Evolutionary conservation across 441 rosid species (phyloP).

Genomic region (Aquilaria agallochum): DNA sequence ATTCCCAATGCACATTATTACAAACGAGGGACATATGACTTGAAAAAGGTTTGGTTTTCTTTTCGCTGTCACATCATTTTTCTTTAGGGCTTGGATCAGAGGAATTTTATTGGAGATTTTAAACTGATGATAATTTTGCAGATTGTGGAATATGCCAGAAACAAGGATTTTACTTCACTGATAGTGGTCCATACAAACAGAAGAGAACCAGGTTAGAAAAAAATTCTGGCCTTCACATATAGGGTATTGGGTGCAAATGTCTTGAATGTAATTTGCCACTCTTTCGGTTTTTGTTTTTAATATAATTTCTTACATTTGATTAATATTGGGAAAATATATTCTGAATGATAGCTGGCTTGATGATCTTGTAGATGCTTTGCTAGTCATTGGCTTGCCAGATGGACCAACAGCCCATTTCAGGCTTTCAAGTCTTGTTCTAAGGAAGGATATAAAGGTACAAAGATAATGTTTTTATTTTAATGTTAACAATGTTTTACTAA

Average conservation of each 20-base stretch:
- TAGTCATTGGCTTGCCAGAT: slow-evolving; percentile 68
- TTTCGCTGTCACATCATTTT: slow-evolving; percentile 4
- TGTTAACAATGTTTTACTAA: background rate
- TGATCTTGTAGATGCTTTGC: slow-evolving; percentile 62
- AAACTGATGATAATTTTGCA: slow-evolving; percentile 15
- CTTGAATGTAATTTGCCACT: background rate
- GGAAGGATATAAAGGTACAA: slow-evolving; percentile 84
- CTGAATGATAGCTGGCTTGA: slow-evolving; percentile 9
- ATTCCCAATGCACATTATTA: slow-evolving; percentile 77
- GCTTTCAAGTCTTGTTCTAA: slow-evolving; percentile 70
- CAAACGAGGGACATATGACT: slow-evolving; percentile 85
- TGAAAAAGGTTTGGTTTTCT: slow-evolving; percentile 60
- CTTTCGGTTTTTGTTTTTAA: background rate
- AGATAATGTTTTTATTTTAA: background rate
- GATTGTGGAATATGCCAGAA: slow-evolving; percentile 83
- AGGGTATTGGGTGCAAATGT: background rate
- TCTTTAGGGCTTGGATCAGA: background rate
- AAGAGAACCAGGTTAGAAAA: slow-evolving; percentile 78
- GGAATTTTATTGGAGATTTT: slow-evolving; percentile 6
- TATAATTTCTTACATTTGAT: background rate
- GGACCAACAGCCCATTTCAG: slow-evolving; percentile 98
- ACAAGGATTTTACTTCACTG: slow-evolving; percentile 71
- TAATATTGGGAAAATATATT: background rate
- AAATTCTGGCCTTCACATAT: slow-evolving; percentile 2
- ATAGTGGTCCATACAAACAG: slow-evolving; percentile 82